Evolutionary conservation across 1,139 yeast species (phyloP).

Genomic region (Candida smagusa): DNA sequence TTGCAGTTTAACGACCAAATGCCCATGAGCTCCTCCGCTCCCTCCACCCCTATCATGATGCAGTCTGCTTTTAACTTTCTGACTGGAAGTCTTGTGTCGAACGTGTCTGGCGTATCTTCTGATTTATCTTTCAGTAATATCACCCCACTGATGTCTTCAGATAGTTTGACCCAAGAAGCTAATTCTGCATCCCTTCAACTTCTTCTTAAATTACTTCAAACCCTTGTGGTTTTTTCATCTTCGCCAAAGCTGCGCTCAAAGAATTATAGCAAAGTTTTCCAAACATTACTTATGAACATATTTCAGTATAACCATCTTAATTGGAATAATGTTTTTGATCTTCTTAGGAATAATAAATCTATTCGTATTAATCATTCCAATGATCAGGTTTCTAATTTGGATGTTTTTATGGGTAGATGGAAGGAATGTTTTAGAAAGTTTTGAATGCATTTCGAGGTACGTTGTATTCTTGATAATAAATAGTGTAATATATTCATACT

Average conservation of each 20-base stretch:
- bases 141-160: conserved; percentile 2
- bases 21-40: conserved; percentile 45
- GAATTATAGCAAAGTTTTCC: conserved; percentile 30
- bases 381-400: conserved; percentile 33
- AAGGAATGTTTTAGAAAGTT: conserved; percentile 21
- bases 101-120: conserved; percentile 1
- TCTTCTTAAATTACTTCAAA: conserved; percentile 30
- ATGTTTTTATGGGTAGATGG: conserved; percentile 42
- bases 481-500: neutral
- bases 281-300: conserved; percentile 33
- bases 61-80: conserved; percentile 15
- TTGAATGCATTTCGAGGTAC: conserved; percentile 2
- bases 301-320: conserved; percentile 42
- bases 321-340: conserved; percentile 38
- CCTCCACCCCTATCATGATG: conserved; percentile 37
- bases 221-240: conserved; percentile 35
- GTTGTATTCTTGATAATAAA: too few relatives aligned
- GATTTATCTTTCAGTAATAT: conserved; percentile 5
- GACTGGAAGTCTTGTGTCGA: conserved; percentile 1
- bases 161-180: conserved; percentile 8
- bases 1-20: conserved; percentile 39
- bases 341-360: conserved; percentile 32
- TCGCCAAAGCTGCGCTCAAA: conserved; percentile 32
- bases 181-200: conserved; percentile 29
- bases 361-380: conserved; percentile 36